Evolutionary conservation across 2,329 filamentous ascomycete genomes (phyloP), one percentile per base, ranked within the genome.

Genomic region (Fusarium incarnatum): DNA sequence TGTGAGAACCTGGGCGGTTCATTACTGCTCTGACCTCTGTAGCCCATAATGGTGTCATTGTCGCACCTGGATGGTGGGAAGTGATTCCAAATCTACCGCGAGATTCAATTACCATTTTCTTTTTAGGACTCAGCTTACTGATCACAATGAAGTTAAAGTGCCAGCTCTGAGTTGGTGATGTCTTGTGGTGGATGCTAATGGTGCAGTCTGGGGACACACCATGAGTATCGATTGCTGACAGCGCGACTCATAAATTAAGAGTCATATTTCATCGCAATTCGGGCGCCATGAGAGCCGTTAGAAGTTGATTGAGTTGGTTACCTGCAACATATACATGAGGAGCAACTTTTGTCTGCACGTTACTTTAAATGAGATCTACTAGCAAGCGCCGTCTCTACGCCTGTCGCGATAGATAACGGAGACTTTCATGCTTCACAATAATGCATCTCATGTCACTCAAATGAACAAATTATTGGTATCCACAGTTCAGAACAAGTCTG

Each of bases 241-340:
- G 18, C 18, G 10, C 18, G 18, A 12, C 34, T 37, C 34, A 37
- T 11, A 6, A 4, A 4, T 3, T 1, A 12, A 37, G 18, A n/a
- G 10, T 37, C 34, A n/a, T 6, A n/a, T 12, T 12, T 37, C 18
- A n/a, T 11, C 5, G 16, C 5, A 18, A 16, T 2, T 10, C 1
- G 16, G 32, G 16, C 6, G 34, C 18, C 12, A 7, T 37, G 34
- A n/a, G 34, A 37, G 18, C 3, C n/a, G 18, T 12, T 10, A 12
- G 0, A 7, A 4, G 11, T 11, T 2, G 0, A 5, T 23, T 44
- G 5, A 9, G 3, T 25, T 4, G 11, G 0, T 16, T 25, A 7
- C 20, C 8, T 12, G 6, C 6, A n/a, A 4, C 3, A 11, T n/a
- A 0, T 37, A 12, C 2, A n/a, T 11, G 6, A 10, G 7, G 7